Base-by-base conservation (phyloP, 2,329 filamentous ascomycete species). In the Magnaporthiopsis rhizophila region DNA sequence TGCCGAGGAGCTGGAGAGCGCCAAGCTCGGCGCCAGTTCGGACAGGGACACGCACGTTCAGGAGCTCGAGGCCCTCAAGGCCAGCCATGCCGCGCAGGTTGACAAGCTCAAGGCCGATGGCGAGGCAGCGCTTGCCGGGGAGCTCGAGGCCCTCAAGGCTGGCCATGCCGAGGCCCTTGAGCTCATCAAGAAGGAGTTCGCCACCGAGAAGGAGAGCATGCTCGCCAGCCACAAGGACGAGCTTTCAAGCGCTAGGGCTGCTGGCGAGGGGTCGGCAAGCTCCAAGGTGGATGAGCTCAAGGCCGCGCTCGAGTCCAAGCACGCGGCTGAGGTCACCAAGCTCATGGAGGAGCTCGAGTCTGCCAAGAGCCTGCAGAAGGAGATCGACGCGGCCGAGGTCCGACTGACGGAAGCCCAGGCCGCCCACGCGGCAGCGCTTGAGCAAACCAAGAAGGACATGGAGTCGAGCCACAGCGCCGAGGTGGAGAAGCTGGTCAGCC, bases 1-100 rank as follows among this genome's bases (percentile, higher is more conserved):
- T 69, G 82, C 83, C 6, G 82, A 86, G 75, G 84, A 84, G 69
- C 71, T 88, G 12, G 83, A 86, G 72, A 74, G 74, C 45, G 83
- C 83, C 62, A 84, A 85, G 76, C 82, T 79, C 63, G 77, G 75
- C 61, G 79, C 80, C 21, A 79, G 80, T 56, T 77, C 80, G 26
- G 81, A 83, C 62, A 76, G 79, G 66, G 79, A 83, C 36, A 73
- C 79, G 30, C 79, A 82, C 60, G 67, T 81, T 9, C 73, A 75
- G 34, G 82, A 86, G 69, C 73, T 87, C 2, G 80, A 86, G 56
- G 70, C 79, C 11, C 74, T 87, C 32, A 84, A 86, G 71, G 77
- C 78, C 21, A 82, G 73, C 68, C 84, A 87, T 68, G 80, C 80
- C 2, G 76, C 82, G 67, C 77, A 84, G 66, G 67, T 74, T 38